Base-by-base conservation (phyloP, 2,329 filamentous ascomycete species). In the Metarhizium robertsii region DNA sequence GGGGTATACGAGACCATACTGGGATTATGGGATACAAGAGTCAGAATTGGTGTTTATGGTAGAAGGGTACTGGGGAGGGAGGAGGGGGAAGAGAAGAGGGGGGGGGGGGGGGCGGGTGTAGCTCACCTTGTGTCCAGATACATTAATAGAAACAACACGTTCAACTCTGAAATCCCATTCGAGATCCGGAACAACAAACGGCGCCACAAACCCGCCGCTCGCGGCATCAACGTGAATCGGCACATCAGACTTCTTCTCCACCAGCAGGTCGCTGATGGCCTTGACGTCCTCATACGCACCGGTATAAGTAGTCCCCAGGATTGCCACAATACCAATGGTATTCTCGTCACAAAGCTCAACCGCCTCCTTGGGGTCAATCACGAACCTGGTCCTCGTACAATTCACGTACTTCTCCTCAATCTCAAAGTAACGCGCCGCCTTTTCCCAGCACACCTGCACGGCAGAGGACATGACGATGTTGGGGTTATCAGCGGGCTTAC, bases 391-490 rank as follows among this genome's bases (percentile, higher is more conserved):
- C 3, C 72, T 71, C 0, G 80, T 80, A 71, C 83, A 86, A 69
- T 81, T 84, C 36, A 86, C 81, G 8, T 81, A 91, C 72, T 88
- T 90, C 77, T 96, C 92, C 63, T 96, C 92, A 45, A 96, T 82
- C 65, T 97, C 92, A 64, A 95, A 94, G 75, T 95, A 95, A 52
- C 90, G 80, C 4, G 87, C 84, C 0, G 87, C 86, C 77, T 96
- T 96, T 72, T 96, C 91, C 92, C 92, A 96, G 79, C 91, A 96
- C 46, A 96, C 92, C 74, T 97, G 92, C 2, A 96, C 92, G 38
- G 92, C 92, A 29, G 89, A 90, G 64, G 89, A 94, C 92, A 97
- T 96, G 77, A 97, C 76, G 59, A 97, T 86, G 73, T 97, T 97
- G 55, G 92, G 92, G 48, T 81, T 81, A 59, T 91, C 88, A 58